A percentile compares a stretch with the other conserved stretches of the same genome.
Evolutionary conservation across 768 basidiomycete genomes (phyloP).

Genomic region (Boletus patriciae): DNA sequence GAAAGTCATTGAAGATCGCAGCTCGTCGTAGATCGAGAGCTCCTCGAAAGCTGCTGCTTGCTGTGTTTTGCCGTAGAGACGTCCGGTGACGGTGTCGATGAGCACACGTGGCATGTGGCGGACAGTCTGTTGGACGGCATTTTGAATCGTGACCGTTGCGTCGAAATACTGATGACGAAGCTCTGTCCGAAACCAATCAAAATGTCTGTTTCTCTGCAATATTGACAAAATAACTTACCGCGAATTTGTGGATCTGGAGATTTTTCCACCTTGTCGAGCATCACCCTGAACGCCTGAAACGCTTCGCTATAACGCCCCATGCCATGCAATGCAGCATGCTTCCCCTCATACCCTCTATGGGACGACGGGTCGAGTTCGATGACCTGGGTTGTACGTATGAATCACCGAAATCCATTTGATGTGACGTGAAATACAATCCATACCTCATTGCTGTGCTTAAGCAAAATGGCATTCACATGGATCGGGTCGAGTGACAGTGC

Average conservation of each 20-base stretch:
- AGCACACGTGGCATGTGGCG: neutral
- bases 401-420: neutral
- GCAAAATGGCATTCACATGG: neutral
- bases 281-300: neutral
- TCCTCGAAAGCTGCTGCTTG: conserved; percentile 6
- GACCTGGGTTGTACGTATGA: neutral
- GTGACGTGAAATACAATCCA: neutral
- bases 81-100: conserved; percentile 4
- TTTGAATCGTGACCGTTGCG: neutral
- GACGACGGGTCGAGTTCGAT: neutral
- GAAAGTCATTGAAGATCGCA: conserved; percentile 1
- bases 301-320: neutral
- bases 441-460: conserved; percentile 7
- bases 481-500: neutral
- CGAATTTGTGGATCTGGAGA: neutral
- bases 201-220: neutral
- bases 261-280: neutral
- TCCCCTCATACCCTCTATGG: neutral
- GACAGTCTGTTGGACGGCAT: neutral
- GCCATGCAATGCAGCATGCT: neutral
- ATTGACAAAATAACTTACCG: neutral
- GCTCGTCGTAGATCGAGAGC: conserved; percentile 1
- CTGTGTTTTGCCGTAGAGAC: neutral
- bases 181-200: neutral
- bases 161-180: neutral